Evolutionary conservation across 164 flowering plant species (phyloP).

Genomic region (Stephania yunnanensis): DNA sequence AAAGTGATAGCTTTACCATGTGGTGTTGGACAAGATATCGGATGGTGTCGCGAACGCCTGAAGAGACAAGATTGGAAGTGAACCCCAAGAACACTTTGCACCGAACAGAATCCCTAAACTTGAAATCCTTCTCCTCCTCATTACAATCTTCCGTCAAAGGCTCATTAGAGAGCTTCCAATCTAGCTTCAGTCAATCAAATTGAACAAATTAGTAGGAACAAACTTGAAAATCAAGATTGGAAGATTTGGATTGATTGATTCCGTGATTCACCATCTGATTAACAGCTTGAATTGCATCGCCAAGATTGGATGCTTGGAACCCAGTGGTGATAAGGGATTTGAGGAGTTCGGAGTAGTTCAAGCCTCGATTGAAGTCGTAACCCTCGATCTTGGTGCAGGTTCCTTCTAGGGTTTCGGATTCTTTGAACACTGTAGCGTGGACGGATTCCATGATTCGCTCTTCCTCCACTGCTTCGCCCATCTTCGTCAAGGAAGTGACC

Average conservation of each 20-base stretch:
- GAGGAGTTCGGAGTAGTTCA: conserved; percentile 54
- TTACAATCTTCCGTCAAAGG: conserved; percentile 43
- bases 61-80: conserved; percentile 86
- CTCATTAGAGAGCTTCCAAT: conserved; percentile 87
- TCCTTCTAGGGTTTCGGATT: conserved; percentile 64
- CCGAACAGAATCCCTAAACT: conserved; percentile 49
- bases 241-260: neutral
- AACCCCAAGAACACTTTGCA: conserved; percentile 91
- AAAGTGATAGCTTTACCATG: conserved; percentile 51
- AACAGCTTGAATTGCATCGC: conserved; percentile 74
- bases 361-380: conserved; percentile 84
- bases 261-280: conserved; percentile 68
- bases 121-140: conserved; percentile 50
- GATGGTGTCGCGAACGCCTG: conserved; percentile 81
- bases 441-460: conserved; percentile 26
- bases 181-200: conserved; percentile 45
- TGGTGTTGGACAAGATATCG: conserved; percentile 84
- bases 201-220: neutral
- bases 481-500: neutral
- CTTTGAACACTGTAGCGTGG: conserved; percentile 43
- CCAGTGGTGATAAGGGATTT: conserved; percentile 68
- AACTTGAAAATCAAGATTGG: neutral
- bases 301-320: conserved; percentile 93
- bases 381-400: conserved; percentile 48
- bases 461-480: conserved; percentile 23